phyloP scores from a whole-genome alignment of 2,329 filamentous ascomycete genomes.

The Didymella pinodella region DNA sequence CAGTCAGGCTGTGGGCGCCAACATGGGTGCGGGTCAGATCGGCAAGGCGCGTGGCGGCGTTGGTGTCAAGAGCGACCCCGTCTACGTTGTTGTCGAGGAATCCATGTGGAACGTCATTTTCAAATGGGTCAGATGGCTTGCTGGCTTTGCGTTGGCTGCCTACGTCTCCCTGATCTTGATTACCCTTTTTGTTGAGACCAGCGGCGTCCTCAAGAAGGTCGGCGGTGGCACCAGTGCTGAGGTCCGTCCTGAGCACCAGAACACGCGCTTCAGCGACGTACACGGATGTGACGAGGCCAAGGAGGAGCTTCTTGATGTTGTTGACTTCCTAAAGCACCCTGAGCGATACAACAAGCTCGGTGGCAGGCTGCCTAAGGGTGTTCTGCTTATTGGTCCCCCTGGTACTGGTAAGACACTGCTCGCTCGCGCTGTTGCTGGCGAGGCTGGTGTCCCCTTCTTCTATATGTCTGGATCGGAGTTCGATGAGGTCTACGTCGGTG shows the following conservation, averaged over 20 bases:
- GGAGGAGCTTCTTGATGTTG: conserved; percentile 94
- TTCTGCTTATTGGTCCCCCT: conserved; percentile 91
- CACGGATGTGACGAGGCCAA: conserved; percentile 98
- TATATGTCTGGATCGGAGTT: conserved; percentile 99
- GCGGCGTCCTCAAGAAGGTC: conserved; percentile 81
- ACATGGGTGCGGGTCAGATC: conserved; percentile 71
- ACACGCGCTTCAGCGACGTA: conserved; percentile 88
- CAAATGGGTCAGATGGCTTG: conserved; percentile 88
- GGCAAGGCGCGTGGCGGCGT: conserved; percentile 65
- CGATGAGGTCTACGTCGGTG: conserved; percentile 97
- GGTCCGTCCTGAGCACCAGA: conserved; percentile 92
- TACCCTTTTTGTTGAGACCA: conserved; percentile 81
- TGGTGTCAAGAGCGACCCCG: conserved; percentile 81
- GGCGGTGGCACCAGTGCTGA: conserved; percentile 77
- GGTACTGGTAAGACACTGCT: conserved; percentile 98
- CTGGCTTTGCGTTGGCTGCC: conserved; percentile 77
- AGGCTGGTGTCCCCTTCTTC: conserved; percentile 98
- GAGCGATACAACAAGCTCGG: conserved; percentile 93
- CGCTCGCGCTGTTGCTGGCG: conserved; percentile 92
- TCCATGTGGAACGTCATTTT: conserved; percentile 80
- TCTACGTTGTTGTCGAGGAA: conserved; percentile 96
- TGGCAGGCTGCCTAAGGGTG: conserved; percentile 95
- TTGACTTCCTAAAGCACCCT: conserved; percentile 93
- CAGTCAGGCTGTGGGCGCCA: conserved; percentile 81
- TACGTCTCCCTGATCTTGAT: conserved; percentile 83